Conservation (phyloP, 2,329 filamentous ascomycete species). For the Claviceps sorghi region DNA sequence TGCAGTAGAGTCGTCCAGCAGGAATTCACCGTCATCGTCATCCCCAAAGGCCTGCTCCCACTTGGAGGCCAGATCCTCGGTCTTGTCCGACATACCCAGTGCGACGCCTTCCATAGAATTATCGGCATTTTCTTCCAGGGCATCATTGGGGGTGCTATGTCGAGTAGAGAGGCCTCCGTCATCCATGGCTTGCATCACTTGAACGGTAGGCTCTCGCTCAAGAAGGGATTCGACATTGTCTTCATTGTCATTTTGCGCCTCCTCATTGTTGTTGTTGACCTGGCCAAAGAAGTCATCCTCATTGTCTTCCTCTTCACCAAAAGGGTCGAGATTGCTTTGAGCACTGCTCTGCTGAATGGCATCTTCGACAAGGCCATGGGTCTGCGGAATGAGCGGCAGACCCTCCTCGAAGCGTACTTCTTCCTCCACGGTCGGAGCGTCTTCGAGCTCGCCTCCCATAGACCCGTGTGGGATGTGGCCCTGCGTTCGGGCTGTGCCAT, state of each 20-base stretch:
- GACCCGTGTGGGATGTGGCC: conserved; percentile 18
- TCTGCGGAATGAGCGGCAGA: conserved; percentile 42
- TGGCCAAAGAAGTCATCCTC: conserved; percentile 52
- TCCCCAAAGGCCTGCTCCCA: conserved; percentile 74
- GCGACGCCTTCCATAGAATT: conserved; percentile 8
- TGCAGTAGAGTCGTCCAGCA: conserved; percentile 40
- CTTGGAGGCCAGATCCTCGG: conserved; percentile 59
- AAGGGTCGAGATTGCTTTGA: conserved; percentile 16
- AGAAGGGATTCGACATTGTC: conserved; percentile 28
- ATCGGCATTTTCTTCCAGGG: conserved; percentile 13
- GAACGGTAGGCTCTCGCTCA: conserved; percentile 56
- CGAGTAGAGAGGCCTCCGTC: conserved; percentile 19
- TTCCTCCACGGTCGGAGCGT: conserved; percentile 26
- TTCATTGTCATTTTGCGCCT: conserved; percentile 7
- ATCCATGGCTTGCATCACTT: conserved; percentile 41
- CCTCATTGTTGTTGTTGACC: conserved; percentile 21
- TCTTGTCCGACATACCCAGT: neutral
- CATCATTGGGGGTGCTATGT: conserved; percentile 19
- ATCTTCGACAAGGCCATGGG: conserved; percentile 5
- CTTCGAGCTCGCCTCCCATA: conserved; percentile 29
- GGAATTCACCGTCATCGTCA: conserved; percentile 53
- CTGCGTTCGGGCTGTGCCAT: conserved; percentile 8
- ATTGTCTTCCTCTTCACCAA: conserved; percentile 33
- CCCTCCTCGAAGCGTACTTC: conserved; percentile 57
- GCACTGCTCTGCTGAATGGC: conserved; percentile 9